Percentiles rank a stretch among this genome's conserved stretches.
These are phyloP conservation scores for Colletotrichum plurivorum DNA, from an alignment of 2,329 filamentous ascomycete genomes.

Conservation along the genomic window DNA sequence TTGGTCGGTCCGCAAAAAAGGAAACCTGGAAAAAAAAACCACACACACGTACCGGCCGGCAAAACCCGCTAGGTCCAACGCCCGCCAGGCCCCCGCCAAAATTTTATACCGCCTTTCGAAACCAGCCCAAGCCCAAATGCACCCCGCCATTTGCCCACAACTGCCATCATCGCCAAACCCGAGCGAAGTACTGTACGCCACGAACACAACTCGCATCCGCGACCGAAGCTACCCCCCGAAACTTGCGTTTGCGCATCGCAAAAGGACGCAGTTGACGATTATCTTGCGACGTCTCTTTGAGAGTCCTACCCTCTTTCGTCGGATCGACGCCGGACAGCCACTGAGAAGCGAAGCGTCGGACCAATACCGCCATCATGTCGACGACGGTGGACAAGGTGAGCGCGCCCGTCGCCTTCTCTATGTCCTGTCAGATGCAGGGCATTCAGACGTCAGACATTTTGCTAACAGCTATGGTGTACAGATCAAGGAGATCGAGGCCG, in stretches of 20 bases:
- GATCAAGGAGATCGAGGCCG: slow-evolving; percentile 97
- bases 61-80: slow-evolving; percentile 31
- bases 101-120: slow-evolving; percentile 53
- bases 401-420: slow-evolving; percentile 11
- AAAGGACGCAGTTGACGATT: background rate
- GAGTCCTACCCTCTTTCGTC: background rate
- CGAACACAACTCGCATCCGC: background rate
- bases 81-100: slow-evolving; percentile 44
- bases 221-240: background rate
- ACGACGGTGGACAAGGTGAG: slow-evolving; percentile 96
- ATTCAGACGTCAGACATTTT: background rate
- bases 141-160: slow-evolving; percentile 38
- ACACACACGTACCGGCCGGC: background rate
- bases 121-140: background rate
- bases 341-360: slow-evolving; percentile 16
- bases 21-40: background rate
- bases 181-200: background rate
- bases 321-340: background rate
- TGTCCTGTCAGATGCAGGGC: background rate
- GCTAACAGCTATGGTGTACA: slow-evolving; percentile 59
- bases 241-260: background rate
- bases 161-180: slow-evolving; percentile 19
- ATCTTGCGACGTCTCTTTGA: background rate
- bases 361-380: slow-evolving; percentile 77
- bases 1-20: slow-evolving; percentile 24